Base-by-base conservation (phyloP, 2,329 filamentous ascomycete genomes). In the Aspergillus flavus region DNA sequence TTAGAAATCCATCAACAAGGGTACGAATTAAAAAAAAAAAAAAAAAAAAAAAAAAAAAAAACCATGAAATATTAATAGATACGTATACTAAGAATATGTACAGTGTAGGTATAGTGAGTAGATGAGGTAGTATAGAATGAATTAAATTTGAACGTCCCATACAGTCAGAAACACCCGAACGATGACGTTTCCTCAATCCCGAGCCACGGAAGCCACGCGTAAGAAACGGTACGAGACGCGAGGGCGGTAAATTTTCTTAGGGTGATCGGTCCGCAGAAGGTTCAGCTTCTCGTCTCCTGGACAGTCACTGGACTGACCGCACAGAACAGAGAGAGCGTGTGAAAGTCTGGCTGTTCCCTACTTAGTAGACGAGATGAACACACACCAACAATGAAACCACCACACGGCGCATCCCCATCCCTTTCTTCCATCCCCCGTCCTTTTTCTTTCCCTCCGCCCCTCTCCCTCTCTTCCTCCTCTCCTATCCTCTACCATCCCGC, bases 301-400 rank as follows among this genome's bases (percentile, higher is more conserved):
- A 65, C 65, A 61, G 65, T 64, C 67, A 64, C 59, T 63, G 56
- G 65, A 66, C 66, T 61, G 66, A 66, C 67, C 64, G 61, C 62
- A 65, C 62, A 62, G 63, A 68, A 55, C 57, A 46, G 45, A 59
- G 48, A 59, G 48, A 52, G 48, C 26, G 28, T 32, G 48, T 46
- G 46, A 69, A 65, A 69, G 65, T 69, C 66, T 69, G 67, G 64
- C 65, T 66, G 64, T 65, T 67, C 65, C 65, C 65, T 50, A 30
- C 52, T 54, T 63, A 57, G 45, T 70, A 69, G 68, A 65, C 63
- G 69, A 71, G 62, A 66, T 57, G 61, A 63, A 69, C 66, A 73
- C 71, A 72, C 68, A 69, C 72, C 66, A 72, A 68, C 69, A 74
- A 74, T 74, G 73, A 73, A 72, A 71, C 72, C 68, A 66, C 64